Percentiles rank a stretch among this genome's conserved stretches.
Evolutionary conservation across 306 rosid species (phyloP).

Genomic region (Medicago ruthenica): DNA sequence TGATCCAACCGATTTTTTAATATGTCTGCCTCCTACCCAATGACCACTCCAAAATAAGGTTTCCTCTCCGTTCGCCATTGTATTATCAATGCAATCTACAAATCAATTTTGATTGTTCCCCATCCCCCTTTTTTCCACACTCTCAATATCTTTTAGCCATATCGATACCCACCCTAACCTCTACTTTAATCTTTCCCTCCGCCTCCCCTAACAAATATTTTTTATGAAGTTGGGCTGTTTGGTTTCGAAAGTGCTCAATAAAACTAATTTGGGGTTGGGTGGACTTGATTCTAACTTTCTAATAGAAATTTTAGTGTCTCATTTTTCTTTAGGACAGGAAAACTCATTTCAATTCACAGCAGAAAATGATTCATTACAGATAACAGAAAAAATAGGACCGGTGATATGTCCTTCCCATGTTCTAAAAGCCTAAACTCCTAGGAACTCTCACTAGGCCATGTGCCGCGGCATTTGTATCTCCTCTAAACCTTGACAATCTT

Average conservation of each 20-base stretch:
- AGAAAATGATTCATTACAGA: neutral
- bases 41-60: too few relatives aligned
- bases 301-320: neutral
- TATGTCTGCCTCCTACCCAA: too few relatives aligned
- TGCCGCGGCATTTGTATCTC: neutral
- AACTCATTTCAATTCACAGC: slow-evolving; percentile 1
- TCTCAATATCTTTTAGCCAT: too few relatives aligned
- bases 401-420: neutral
- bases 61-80: too few relatives aligned
- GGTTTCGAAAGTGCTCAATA: neutral
- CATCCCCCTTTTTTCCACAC: too few relatives aligned
- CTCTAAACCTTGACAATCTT: neutral
- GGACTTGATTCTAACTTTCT: neutral
- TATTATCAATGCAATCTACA: too few relatives aligned
- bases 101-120: too few relatives aligned
- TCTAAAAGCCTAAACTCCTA: neutral
- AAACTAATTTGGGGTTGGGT: neutral
- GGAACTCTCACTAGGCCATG: neutral
- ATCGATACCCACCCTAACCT: too few relatives aligned
- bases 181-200: too few relatives aligned
- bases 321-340: neutral
- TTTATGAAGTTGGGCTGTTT: neutral
- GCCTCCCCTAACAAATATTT: too few relatives aligned
- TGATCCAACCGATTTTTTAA: too few relatives aligned
- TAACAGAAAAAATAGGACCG: neutral